Evolutionary conservation across 1,284 basidiomycete genomes (phyloP).

Genomic region (Melampsora occidentalis): DNA sequence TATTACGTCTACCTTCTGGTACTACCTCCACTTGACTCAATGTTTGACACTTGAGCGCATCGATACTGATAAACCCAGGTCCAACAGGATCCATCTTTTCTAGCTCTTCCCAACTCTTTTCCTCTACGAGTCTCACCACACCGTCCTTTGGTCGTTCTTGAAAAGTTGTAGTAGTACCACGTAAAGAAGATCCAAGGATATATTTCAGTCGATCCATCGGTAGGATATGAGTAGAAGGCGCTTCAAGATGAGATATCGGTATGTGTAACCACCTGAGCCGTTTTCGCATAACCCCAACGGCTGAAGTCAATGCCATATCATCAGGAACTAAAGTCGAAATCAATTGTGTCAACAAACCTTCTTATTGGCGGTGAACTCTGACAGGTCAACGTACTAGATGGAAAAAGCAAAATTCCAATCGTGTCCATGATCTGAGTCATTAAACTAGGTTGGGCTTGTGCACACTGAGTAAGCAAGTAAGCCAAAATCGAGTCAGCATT

Average conservation of each 20-base stretch:
- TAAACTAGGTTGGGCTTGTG: slow-evolving; percentile 33
- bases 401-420: slow-evolving; percentile 37
- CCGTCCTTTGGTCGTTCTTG: slow-evolving; percentile 34
- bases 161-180: slow-evolving; percentile 35
- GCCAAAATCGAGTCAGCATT: not conserved
- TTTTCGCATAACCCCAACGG: slow-evolving; percentile 33
- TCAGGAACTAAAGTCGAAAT: slow-evolving; percentile 31
- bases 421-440: slow-evolving; percentile 43
- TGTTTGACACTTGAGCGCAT: slow-evolving; percentile 41
- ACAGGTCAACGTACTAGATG: slow-evolving; percentile 16
- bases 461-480: not conserved
- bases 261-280: slow-evolving; percentile 40
- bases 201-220: slow-evolving; percentile 41
- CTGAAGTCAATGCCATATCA: slow-evolving; percentile 29
- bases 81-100: slow-evolving; percentile 40
- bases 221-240: slow-evolving; percentile 2
- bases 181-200: slow-evolving; percentile 35
- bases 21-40: slow-evolving; percentile 36
- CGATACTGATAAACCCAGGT: slow-evolving; percentile 41
- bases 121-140: slow-evolving; percentile 32
- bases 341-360: not conserved
- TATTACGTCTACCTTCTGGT: slow-evolving; percentile 7
- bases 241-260: slow-evolving; percentile 30
- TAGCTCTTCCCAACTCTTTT: slow-evolving; percentile 43
- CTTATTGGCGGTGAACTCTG: no score